Percentiles rank a stretch among this genome's conserved stretches.
Evolutionary conservation across 257 asterid genomes (phyloP).

Genomic region (Plantago ovata): DNA sequence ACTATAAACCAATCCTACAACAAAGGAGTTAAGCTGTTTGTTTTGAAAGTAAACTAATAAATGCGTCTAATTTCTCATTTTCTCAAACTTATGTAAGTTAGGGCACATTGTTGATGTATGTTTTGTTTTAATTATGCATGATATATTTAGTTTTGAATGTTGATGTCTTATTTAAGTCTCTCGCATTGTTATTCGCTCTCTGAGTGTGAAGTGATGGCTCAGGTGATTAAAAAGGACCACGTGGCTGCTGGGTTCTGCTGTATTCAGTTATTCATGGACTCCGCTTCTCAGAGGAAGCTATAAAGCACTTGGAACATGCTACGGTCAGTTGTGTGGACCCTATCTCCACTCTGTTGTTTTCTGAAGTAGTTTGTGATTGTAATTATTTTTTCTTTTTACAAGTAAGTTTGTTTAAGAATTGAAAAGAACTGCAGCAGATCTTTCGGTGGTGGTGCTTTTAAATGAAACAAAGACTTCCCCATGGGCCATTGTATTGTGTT

Average conservation of each 20-base stretch:
- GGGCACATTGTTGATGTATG: background rate
- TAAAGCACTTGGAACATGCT: slow-evolving; percentile 85
- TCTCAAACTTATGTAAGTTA: background rate
- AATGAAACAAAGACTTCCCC: background rate
- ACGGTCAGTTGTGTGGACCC: slow-evolving; percentile 39
- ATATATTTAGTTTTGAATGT: too few relatives aligned
- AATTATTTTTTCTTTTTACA: slow-evolving; percentile 17
- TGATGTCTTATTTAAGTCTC: too few relatives aligned
- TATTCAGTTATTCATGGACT: slow-evolving; percentile 90
- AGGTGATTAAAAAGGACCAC: slow-evolving; percentile 94
- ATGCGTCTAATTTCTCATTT: background rate
- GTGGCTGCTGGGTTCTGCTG: slow-evolving; percentile 96
- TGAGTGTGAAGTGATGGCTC: slow-evolving; percentile 25
- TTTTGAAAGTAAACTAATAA: too few relatives aligned
- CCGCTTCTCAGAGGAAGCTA: slow-evolving; percentile 85
- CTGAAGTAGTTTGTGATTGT: background rate
- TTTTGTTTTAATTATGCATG: background rate
- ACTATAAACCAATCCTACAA: too few relatives aligned
- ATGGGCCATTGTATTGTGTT: background rate
- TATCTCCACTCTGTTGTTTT: slow-evolving; percentile 14
- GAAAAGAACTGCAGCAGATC: slow-evolving; percentile 2
- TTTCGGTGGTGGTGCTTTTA: slow-evolving; percentile 6
- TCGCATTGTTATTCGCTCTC: slow-evolving; percentile 16
- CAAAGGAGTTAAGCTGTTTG: too few relatives aligned
- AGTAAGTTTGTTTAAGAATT: slow-evolving; percentile 14